phyloP scores from a whole-genome alignment of 345 rosid species.

The Ceriops tagal region DNA sequence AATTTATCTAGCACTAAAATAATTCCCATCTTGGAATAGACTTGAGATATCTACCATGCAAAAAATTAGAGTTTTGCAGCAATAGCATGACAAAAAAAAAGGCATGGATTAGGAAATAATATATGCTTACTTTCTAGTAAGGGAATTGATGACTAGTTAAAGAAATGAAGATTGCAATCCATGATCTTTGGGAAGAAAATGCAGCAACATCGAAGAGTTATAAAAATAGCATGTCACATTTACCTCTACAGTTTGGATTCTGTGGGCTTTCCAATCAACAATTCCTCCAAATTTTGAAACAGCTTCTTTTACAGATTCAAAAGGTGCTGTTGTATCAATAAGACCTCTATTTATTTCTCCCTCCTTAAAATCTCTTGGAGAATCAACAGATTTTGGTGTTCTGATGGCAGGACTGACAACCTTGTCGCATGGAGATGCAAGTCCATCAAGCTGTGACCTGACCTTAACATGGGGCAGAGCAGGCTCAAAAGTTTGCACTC shows the following conservation, averaged over 20 bases:
- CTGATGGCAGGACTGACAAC: constrained; percentile 23
- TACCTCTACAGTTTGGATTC: constrained; percentile 78
- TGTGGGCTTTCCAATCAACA: constrained; percentile 96
- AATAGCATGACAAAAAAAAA: too few species aligned
- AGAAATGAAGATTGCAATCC: neutral
- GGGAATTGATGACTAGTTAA: neutral
- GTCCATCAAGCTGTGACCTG: constrained; percentile 1
- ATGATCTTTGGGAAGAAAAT: neutral
- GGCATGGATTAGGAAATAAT: too few species aligned
- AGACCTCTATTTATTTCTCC: constrained; percentile 44
- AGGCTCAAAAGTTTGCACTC: constrained; percentile 23
- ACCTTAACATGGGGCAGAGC: constrained; percentile 32
- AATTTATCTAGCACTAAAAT: too few species aligned
- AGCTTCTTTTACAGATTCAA: constrained; percentile 92
- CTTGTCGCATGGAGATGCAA: constrained; percentile 16
- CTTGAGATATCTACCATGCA: too few species aligned
- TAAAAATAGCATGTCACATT: neutral
- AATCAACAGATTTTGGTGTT: constrained; percentile 13
- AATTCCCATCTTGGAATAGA: too few species aligned
- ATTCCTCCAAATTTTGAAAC: constrained; percentile 97
- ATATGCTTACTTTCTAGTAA: neutral
- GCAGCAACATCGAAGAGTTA: neutral
- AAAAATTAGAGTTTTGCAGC: too few species aligned
- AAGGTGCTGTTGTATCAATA: constrained; percentile 80
- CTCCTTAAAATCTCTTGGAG: constrained; percentile 16